Evolutionary conservation across 176 grass and related monocot genomes (phyloP).

Genomic region (Eragrostis curvula): DNA sequence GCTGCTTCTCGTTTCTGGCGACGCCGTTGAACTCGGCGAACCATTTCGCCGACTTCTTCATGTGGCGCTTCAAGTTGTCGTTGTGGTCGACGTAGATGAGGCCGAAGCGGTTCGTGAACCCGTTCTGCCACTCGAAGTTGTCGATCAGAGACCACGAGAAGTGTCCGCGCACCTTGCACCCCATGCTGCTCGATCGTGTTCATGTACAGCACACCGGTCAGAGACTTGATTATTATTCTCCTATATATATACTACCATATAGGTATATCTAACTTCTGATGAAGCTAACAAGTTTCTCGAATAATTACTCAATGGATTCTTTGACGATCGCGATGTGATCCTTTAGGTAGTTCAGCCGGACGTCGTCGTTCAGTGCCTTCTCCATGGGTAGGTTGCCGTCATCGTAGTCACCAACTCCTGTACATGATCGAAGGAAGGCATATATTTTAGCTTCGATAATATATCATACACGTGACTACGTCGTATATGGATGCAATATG

Average conservation of each 20-base stretch:
- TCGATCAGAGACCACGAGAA: constrained; percentile 49
- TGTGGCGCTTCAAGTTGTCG: not conserved
- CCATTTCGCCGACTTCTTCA: constrained; percentile 45
- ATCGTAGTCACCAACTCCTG: constrained; percentile 2
- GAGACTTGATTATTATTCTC: too few relatives aligned
- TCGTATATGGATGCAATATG: too few relatives aligned
- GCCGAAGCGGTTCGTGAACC: constrained; percentile 35
- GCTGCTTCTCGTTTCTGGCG: not conserved
- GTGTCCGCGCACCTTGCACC: constrained; percentile 29
- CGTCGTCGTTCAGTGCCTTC: not conserved
- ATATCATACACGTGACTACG: too few relatives aligned
- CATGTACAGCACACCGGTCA: not conserved
- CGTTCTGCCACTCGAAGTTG: constrained; percentile 47
- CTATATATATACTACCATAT: too few relatives aligned
- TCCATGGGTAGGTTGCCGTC: not conserved
- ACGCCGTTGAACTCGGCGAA: constrained; percentile 29
- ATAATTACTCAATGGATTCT: not conserved
- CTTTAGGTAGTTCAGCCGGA: constrained; percentile 20
- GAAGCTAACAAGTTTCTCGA: too few relatives aligned
- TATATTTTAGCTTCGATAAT: too few relatives aligned
- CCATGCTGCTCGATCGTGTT: constrained; percentile 3
- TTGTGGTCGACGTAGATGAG: constrained; percentile 47
- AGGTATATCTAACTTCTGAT: too few relatives aligned
- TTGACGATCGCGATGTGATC: constrained; percentile 10
- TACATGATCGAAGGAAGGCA: not conserved